Evolutionary conservation across 2,329 filamentous ascomycete genomes (phyloP).

Genomic region (Sporothrix curviconia): DNA sequence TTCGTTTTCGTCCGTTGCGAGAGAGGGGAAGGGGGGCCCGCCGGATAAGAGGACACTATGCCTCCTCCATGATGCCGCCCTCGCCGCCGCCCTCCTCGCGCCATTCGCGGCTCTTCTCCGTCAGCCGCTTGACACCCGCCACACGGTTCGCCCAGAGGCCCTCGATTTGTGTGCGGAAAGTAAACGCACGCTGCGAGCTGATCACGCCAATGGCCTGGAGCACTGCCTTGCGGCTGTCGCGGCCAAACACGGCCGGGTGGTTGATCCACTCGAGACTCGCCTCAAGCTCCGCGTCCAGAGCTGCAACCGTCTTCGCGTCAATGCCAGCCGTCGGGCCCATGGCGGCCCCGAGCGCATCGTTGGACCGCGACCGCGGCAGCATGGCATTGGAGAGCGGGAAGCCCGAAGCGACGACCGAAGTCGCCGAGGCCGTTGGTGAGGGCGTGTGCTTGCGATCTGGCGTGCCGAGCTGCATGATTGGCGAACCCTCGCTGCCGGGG

Average conservation of each 20-base stretch:
- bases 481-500: slow-evolving; percentile 37
- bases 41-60: slow-evolving; percentile 29
- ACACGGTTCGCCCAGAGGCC: slow-evolving; percentile 82
- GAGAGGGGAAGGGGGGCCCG: neutral
- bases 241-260: slow-evolving; percentile 88
- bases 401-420: slow-evolving; percentile 34
- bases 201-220: slow-evolving; percentile 96
- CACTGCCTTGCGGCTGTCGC: slow-evolving; percentile 91
- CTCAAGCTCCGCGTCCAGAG: slow-evolving; percentile 86
- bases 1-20: neutral
- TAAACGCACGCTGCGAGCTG: slow-evolving; percentile 87
- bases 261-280: slow-evolving; percentile 94
- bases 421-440: slow-evolving; percentile 46
- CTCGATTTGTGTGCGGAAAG: slow-evolving; percentile 85
- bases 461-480: slow-evolving; percentile 35
- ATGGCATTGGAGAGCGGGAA: slow-evolving; percentile 33
- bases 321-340: slow-evolving; percentile 57
- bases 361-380: slow-evolving; percentile 47
- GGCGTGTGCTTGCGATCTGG: slow-evolving; percentile 51
- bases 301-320: slow-evolving; percentile 71
- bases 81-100: slow-evolving; percentile 77
- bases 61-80: slow-evolving; percentile 54
- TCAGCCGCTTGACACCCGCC: slow-evolving; percentile 70
- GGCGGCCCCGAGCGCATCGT: slow-evolving; percentile 52
- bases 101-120: slow-evolving; percentile 84